Conservation (phyloP, 2,329 filamentous ascomycete genomes). For the Claviceps paspali region DNA sequence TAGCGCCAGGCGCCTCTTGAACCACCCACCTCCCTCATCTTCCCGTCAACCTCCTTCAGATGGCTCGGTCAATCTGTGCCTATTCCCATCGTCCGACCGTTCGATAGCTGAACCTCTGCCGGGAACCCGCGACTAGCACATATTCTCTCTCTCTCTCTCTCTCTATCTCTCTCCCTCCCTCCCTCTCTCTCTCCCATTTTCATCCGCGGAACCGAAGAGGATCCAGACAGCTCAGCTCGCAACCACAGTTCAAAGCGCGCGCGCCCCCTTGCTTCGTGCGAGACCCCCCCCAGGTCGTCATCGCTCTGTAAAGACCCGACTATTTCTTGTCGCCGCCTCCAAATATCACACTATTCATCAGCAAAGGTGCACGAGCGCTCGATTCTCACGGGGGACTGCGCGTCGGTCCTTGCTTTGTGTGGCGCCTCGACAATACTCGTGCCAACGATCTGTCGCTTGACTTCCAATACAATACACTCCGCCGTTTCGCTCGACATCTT, state of each 20-base stretch:
- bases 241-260: background rate
- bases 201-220: background rate
- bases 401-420: constrained; percentile 6
- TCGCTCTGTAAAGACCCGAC: background rate
- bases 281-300: background rate
- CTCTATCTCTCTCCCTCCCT: no score
- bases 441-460: background rate
- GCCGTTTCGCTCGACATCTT: constrained; percentile 5
- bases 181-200: no score
- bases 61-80: background rate
- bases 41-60: constrained; percentile 3
- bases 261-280: background rate
- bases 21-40: constrained; percentile 3
- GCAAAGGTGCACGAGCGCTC: background rate
- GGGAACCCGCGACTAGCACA: background rate
- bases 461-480: constrained; percentile 14
- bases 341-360: background rate
- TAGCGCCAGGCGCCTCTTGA: constrained; percentile 2
- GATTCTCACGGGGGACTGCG: constrained; percentile 3
- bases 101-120: background rate
- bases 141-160: no score
- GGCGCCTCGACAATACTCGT: background rate
- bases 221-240: background rate
- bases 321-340: background rate
- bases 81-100: background rate